Conservation (phyloP, 108 stramenopile species). For the Seminavis robusta region DNA sequence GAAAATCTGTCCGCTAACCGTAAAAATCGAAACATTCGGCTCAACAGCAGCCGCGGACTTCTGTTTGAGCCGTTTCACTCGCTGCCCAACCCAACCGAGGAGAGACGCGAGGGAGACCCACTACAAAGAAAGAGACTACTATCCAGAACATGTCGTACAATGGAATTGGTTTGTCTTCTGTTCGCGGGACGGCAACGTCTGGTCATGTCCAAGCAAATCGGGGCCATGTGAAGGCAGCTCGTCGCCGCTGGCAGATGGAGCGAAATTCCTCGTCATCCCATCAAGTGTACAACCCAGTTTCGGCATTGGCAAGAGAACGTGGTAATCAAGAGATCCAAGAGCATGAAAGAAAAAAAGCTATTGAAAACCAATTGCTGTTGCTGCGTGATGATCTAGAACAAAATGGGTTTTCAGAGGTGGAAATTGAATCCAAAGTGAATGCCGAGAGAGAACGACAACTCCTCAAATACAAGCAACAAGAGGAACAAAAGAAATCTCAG, state of each 20-base stretch:
- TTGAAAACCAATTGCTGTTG: slow-evolving; percentile 75
- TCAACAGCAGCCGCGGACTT: no score
- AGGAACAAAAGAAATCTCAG: slow-evolving; percentile 2
- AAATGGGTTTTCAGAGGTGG: slow-evolving; percentile 30
- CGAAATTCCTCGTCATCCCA: slow-evolving; percentile 22
- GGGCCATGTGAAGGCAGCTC: slow-evolving; percentile 66
- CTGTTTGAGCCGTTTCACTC: no score
- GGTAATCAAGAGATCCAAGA: slow-evolving; percentile 64
- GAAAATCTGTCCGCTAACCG: no score
- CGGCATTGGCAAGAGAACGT: slow-evolving; percentile 48
- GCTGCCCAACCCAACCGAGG: no score
- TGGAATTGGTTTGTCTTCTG: slow-evolving; percentile 85
- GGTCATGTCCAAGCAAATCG: slow-evolving; percentile 87
- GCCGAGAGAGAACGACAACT: slow-evolving; percentile 42
- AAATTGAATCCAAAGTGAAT: slow-evolving; percentile 70
- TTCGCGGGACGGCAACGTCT: slow-evolving; percentile 88
- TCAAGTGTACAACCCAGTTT: slow-evolving; percentile 30
- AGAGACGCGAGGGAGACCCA: no score
- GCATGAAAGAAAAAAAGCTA: slow-evolving; percentile 59
- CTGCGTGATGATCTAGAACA: slow-evolving; percentile 75
- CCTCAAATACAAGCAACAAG: slow-evolving; percentile 21
- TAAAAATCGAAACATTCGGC: no score
- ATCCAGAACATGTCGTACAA: slow-evolving; percentile 61
- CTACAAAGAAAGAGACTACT: no score
- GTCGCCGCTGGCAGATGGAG: slow-evolving; percentile 52